Evolutionary conservation across 768 basidiomycete genomes (phyloP).

Genomic region (Auriscalpium orientale): DNA sequence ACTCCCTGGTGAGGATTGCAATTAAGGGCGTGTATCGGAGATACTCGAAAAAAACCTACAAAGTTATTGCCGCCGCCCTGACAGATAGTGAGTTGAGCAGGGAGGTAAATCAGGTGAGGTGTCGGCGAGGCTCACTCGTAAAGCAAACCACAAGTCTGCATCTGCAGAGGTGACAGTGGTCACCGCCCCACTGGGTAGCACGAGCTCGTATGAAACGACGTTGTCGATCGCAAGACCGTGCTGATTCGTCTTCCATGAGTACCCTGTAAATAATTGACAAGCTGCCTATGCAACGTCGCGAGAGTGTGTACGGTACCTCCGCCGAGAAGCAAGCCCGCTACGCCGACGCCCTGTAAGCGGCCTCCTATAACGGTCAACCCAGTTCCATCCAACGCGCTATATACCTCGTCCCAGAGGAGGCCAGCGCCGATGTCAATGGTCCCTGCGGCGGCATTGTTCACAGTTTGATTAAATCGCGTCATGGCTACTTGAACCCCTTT

Average conservation of each 20-base stretch:
- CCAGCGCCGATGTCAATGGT: slow-evolving; percentile 17
- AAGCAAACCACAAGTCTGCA: slow-evolving; percentile 9
- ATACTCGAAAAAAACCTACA: neutral
- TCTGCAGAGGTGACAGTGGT: slow-evolving; percentile 1
- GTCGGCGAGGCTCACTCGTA: neutral
- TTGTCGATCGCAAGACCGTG: slow-evolving; percentile 29
- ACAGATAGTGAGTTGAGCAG: too few species aligned
- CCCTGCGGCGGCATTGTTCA: neutral
- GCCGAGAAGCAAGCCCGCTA: slow-evolving; percentile 19
- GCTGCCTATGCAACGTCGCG: neutral
- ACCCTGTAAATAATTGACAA: slow-evolving; percentile 15
- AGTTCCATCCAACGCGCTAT: slow-evolving; percentile 8
- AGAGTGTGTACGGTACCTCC: slow-evolving; percentile 12
- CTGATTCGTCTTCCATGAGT: slow-evolving; percentile 26
- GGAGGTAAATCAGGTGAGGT: too few species aligned
- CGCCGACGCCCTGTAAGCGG: slow-evolving; percentile 17
- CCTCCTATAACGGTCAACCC: slow-evolving; percentile 19
- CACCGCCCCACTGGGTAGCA: slow-evolving; percentile 22
- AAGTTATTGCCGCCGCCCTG: slow-evolving; percentile 12
- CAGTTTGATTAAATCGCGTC: slow-evolving; percentile 12
- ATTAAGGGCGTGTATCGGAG: too few species aligned
- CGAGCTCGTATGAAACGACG: slow-evolving; percentile 20
- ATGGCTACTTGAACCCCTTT: slow-evolving; percentile 21
- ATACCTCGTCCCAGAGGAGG: slow-evolving; percentile 22
- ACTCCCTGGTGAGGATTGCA: neutral